Conservation (phyloP, 2,329 filamentous ascomycete species). For the Setomelanomma holmii region DNA sequence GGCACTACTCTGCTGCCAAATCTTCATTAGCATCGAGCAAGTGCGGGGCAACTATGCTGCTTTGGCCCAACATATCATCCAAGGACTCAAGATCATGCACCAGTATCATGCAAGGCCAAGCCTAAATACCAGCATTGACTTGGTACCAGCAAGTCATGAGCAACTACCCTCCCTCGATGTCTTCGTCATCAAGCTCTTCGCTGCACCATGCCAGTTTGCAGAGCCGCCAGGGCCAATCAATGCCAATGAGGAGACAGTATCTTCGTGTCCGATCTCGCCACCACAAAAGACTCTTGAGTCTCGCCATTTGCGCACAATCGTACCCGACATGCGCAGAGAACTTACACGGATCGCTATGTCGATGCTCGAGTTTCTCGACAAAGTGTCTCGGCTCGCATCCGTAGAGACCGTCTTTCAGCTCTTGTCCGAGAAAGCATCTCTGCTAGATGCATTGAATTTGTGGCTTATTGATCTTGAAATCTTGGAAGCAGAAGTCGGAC, state of each 20-base stretch:
- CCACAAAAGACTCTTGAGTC: conserved; percentile 9
- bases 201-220: conserved; percentile 26
- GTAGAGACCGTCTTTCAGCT: conserved; percentile 13
- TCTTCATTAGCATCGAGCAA: conserved; percentile 59
- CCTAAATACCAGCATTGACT: conserved; percentile 29
- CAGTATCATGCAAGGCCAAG: conserved; percentile 50
- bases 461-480: conserved; percentile 16
- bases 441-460: conserved; percentile 19
- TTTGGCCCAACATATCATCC: conserved; percentile 55
- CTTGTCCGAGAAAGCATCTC: conserved; percentile 18
- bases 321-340: conserved; percentile 23
- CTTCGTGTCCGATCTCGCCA: conserved; percentile 7
- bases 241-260: conserved; percentile 3
- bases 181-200: conserved; percentile 28
- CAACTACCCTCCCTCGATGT: conserved; percentile 47
- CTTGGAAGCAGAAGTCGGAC: conserved; percentile 7
- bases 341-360: conserved; percentile 20
- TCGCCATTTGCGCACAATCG: conserved; percentile 20
- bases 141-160: conserved; percentile 42
- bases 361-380: conserved; percentile 20
- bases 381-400: conserved; percentile 19
- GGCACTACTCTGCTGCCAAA: conserved; percentile 56
- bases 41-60: conserved; percentile 50
- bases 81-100: conserved; percentile 55
- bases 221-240: conserved; percentile 13